These are phyloP conservation scores for Blastobotrys petasosporus DNA, from an alignment of 1,139 yeast species.

Conservation along the genomic window DNA sequence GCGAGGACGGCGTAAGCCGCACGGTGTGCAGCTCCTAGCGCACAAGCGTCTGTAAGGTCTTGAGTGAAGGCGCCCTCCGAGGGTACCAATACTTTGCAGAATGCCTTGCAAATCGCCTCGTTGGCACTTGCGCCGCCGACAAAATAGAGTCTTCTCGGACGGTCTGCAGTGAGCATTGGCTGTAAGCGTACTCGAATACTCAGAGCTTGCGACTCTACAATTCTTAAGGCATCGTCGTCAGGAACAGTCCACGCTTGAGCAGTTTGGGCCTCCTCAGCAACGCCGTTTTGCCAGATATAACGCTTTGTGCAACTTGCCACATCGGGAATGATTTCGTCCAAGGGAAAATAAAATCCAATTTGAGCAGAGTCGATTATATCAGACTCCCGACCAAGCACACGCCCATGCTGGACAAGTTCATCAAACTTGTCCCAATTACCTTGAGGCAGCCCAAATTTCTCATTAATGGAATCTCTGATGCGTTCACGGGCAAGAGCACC, in stretches of 20 bases:
- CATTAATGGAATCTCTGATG: constrained; percentile 59
- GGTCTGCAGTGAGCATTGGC: constrained; percentile 50
- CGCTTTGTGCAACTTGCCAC: constrained; percentile 36
- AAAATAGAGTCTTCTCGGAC: constrained; percentile 68
- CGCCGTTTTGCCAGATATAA: constrained; percentile 16
- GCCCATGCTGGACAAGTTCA: constrained; percentile 31
- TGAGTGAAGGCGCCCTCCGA: constrained; percentile 59
- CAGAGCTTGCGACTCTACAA: constrained; percentile 81
- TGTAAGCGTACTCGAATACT: constrained; percentile 77
- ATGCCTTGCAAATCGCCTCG: constrained; percentile 55
- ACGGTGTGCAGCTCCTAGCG: constrained; percentile 87
- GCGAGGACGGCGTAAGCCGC: constrained; percentile 55
- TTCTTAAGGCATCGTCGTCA: constrained; percentile 67
- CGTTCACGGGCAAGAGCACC: constrained; percentile 84
- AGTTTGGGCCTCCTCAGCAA: background rate
- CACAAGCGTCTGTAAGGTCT: constrained; percentile 86
- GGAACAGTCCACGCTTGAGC: constrained; percentile 36
- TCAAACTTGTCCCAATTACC: constrained; percentile 61
- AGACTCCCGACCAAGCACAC: background rate
- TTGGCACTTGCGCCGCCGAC: constrained; percentile 90
- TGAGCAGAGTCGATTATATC: constrained; percentile 33
- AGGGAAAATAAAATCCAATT: constrained; percentile 78
- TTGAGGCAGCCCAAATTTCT: constrained; percentile 34
- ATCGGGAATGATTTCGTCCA: constrained; percentile 86
- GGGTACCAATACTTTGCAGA: constrained; percentile 66